Percentiles rank a stretch among this genome's conserved stretches.
Evolutionary conservation across 805 yeast genomes (phyloP).

Genomic region (Peterozyma toletana): DNA sequence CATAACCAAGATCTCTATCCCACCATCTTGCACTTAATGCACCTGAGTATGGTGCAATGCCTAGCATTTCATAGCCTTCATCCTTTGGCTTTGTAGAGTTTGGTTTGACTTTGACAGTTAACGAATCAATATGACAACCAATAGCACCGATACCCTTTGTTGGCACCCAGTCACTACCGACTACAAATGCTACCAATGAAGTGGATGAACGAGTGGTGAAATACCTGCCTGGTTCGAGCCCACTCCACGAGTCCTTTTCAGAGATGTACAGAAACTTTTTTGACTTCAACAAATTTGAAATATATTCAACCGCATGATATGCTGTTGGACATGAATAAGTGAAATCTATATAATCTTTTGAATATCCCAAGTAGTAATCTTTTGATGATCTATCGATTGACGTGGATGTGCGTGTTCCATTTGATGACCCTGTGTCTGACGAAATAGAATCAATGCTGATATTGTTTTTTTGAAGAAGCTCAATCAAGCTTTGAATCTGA

Average conservation of each 20-base stretch:
- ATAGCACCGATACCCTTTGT: slow-evolving; percentile 60
- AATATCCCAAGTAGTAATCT: slow-evolving; percentile 3
- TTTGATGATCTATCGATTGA: no score
- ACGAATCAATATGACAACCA: slow-evolving; percentile 70
- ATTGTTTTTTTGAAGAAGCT: no score
- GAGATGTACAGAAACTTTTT: slow-evolving; percentile 62
- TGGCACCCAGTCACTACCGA: slow-evolving; percentile 62
- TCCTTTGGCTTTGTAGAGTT: slow-evolving; percentile 48
- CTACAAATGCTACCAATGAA: slow-evolving; percentile 58
- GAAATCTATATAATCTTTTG: slow-evolving; percentile 54
- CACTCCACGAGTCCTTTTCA: slow-evolving; percentile 55
- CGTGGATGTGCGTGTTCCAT: no score
- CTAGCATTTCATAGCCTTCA: slow-evolving; percentile 72
- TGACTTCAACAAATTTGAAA: slow-evolving; percentile 38
- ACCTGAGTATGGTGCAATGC: slow-evolving; percentile 82
- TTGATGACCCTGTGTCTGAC: no score
- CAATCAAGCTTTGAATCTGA: no score
- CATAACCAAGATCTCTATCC: slow-evolving; percentile 82
- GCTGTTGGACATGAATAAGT: slow-evolving; percentile 69
- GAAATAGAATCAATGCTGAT: no score
- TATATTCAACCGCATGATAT: slow-evolving; percentile 57
- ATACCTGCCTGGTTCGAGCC: slow-evolving; percentile 43
- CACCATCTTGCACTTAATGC: slow-evolving; percentile 61
- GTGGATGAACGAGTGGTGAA: slow-evolving; percentile 67
- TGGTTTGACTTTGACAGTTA: slow-evolving; percentile 67